Evolutionary conservation across 768 basidiomycete species (phyloP), one percentile per base, ranked within the genome.

Genomic region (Psilocybe sp.): DNA sequence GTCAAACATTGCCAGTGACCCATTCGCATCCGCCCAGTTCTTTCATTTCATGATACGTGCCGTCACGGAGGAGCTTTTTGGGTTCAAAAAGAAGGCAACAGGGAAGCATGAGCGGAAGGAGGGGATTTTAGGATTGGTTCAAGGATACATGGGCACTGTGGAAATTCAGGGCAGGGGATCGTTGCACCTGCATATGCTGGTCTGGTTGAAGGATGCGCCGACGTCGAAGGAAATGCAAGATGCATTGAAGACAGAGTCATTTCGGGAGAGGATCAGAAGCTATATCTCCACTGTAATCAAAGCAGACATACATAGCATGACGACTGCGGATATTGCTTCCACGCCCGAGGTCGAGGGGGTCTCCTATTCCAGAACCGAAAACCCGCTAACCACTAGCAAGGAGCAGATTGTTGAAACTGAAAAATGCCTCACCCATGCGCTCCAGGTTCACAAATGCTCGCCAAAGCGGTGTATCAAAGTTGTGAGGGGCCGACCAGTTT

Each of bases 91-190:
- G 40, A 19, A 20, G 14, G 9, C 6, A 2, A 23, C 6, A 16
- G 45, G 16, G 11, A 16, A 12, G 1, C 23, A 36, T 32, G 32
- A 36, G 20, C 12, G 33, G 4, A 2, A 41, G 33, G 16, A 9
- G 23, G 59, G 59, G 0, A 36, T 59, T 8, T 28, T 59, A 12
- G 59, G 57, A 6, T 4, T 35, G 4, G 59, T 66, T 0, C 57
- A 52, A 40, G 66, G 54, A 0, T 72, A 70, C 46, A 63, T 62
- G 40, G 68, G 65, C 0, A 57, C 60, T 23, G 64, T 71, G 1
- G 69, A 71, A 52, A 55, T 59, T 0, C 70, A 72, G 50, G 68
- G 66, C 1, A 55, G 65, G 0, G 65, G 68, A 0, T 60, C 62
- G 0, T 56, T 73, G 5, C 72, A 67, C 49, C 54, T 60, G 16